A percentile compares a stretch with the other conserved stretches of the same genome.
Conservation (phyloP, 768 basidiomycete genomes). For the Kwoniella sp. region DNA sequence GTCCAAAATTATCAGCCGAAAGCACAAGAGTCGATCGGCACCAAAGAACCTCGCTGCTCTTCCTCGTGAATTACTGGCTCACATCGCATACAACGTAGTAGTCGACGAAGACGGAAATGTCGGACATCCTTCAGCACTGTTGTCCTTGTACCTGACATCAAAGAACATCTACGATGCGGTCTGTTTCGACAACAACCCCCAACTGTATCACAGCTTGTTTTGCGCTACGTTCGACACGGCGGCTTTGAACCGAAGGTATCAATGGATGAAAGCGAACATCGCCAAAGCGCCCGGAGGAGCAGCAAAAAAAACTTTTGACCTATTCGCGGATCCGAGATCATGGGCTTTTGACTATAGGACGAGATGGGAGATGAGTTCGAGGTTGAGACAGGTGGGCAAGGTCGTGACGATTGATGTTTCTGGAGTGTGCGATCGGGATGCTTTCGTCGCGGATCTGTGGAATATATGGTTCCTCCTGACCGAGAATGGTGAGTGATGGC, state of each 20-base stretch:
- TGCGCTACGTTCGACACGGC: slow-evolving; percentile 47
- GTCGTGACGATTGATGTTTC: slow-evolving; percentile 20
- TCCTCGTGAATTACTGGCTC: slow-evolving; percentile 31
- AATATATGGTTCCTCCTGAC: slow-evolving; percentile 52
- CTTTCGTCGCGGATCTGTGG: slow-evolving; percentile 46
- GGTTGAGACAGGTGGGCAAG: slow-evolving; percentile 36
- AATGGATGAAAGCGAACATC: slow-evolving; percentile 34
- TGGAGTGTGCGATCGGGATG: slow-evolving; percentile 25
- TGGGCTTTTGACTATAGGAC: slow-evolving; percentile 50
- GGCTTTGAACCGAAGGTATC: slow-evolving; percentile 46
- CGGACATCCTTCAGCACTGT: slow-evolving; percentile 29
- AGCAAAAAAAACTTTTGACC: slow-evolving; percentile 32
- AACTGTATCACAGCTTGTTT: slow-evolving; percentile 46
- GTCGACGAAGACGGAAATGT: slow-evolving; percentile 16
- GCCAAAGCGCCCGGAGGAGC: slow-evolving; percentile 5
- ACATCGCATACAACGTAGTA: slow-evolving; percentile 37
- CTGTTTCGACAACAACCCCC: slow-evolving; percentile 43
- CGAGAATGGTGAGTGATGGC: slow-evolving; percentile 48
- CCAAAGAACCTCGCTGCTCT: slow-evolving; percentile 21
- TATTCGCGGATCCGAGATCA: slow-evolving; percentile 42
- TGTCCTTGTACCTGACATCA: slow-evolving; percentile 39
- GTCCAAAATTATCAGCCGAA: not conserved
- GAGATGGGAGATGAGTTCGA: slow-evolving; percentile 34
- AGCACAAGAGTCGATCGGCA: not conserved
- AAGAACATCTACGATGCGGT: slow-evolving; percentile 33